Base-by-base conservation (phyloP, 805 yeast genomes). In the Candida peoriensis region DNA sequence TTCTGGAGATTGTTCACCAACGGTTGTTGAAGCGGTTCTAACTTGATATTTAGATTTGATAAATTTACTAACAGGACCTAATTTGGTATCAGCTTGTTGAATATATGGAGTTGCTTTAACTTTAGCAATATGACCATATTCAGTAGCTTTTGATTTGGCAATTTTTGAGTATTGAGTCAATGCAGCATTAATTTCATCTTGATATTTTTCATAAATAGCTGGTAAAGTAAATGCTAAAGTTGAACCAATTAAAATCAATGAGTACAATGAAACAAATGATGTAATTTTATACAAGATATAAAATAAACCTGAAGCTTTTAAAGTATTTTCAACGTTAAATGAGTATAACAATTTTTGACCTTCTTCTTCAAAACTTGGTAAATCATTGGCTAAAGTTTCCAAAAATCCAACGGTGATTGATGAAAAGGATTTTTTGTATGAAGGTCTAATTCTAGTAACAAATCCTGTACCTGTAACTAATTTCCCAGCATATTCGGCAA, bases 401-500 rank as follows among this genome's bases (percentile, higher is more conserved):
- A 66, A 63, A 34, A 55, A 50, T 33, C 60, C 64, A 54, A 43
- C 65, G 60, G 52, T 66, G 40, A 30, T 48, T 43, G 48, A 55
- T 48, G 52, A 71, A 62, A 55, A 57, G 7, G 47, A 46, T 24
- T 55, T 61, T 43, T 60, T 57, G 47, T 71, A 67, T n/a, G 74
- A 64, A 36, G 93, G 86, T 58, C 73, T 79, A 69, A 82, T 78
- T 50, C 78, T 75, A 42, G 88, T 73, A 41, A 90, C 80, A 43
- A 89, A 70, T 14, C 97, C 96, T 33, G 61, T 61, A 36, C 96
- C 96, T 32, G 84, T 71, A 46, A 81, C 61, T 28, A 76, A 50
- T 55, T 81, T 81, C 42, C 95, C 82, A 38, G 70, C 68, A 54
- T 79, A 83, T 66, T 89, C 97, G 37, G 80, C 83, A 37, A 74